Base-by-base conservation (phyloP, 225 moss, liverwort and hornwort species). In the Thuidium tamariscinum region DNA sequence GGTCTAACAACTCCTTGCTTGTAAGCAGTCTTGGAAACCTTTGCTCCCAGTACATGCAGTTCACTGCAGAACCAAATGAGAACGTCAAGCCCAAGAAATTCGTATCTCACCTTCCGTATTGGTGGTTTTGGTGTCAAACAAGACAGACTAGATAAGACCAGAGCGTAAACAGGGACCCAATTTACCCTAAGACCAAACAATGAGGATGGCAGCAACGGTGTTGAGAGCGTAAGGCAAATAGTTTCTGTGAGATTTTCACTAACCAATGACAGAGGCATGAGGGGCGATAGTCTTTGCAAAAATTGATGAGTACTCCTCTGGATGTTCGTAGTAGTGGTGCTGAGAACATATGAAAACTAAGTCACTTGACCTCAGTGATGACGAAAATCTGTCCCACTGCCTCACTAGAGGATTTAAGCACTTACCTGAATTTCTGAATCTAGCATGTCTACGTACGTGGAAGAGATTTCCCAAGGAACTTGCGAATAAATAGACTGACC, bases 1-100 rank as follows among this genome's bases (percentile, higher is more conserved):
- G 87, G 52, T 93, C 88, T 78, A 89, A 88, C 74, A 96, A 81
- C 79, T 98, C 95, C 83, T 93, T 83, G 80, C 80, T 93, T 89
- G 94, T 95, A 77, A 98, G 89, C 21, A 98, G 87, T 52, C 97
- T 93, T 39, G 96, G 96, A 90, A 96, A 98, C 88, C 97, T 89
- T 87, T 91, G 89, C 93, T 98, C 97, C 97, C 97, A 98, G 89
- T 98, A 98, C 96, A 98, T 96, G 89, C 97, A 98, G 88, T 98
- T 98, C 78, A 98, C 97, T 98, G 87, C 60, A 90, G 22, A 90
- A 65, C 54, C 57, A 42, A 75, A 86, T 49, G 65, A 55, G 59
- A 65, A 42, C 36, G 54, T 89, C 46, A 79, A 73, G 65, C 62
- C 91, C 90, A 91, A 91, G 87, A 82, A 63, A 41, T 41, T 74